Conservation (phyloP, 75 land plant genomes). For the Selaginella tamariscina region DNA sequence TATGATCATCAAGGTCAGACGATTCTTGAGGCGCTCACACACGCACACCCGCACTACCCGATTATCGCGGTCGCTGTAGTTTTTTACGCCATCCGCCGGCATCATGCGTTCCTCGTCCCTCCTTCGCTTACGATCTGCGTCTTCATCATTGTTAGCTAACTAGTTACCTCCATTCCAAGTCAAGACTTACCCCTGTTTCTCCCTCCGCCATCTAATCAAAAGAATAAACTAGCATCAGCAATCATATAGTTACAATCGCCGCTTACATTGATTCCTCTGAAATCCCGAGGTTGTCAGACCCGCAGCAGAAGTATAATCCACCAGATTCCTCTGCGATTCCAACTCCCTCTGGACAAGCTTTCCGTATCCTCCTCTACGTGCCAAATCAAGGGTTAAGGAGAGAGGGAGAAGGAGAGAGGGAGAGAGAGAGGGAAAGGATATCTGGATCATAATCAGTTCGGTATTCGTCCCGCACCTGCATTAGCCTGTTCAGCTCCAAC, state of each 20-base stretch:
- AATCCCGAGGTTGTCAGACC: neutral
- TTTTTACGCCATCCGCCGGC: conserved; percentile 4
- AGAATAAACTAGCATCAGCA: conserved; percentile 16
- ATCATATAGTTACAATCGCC: conserved; percentile 23
- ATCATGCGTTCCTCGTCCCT: neutral
- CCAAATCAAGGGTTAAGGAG: neutral
- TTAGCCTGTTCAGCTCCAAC: too few species aligned
- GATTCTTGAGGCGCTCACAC: too few species aligned
- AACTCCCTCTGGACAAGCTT: conserved; percentile 83
- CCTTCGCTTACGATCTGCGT: neutral
- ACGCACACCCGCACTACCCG: conserved; percentile 7
- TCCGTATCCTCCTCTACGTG: conserved; percentile 99
- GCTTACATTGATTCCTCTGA: neutral
- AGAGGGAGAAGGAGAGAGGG: neutral
- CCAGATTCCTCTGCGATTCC: conserved; percentile 73
- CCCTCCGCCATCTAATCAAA: neutral
- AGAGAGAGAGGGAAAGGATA: conserved; percentile 47
- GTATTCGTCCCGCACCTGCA: conserved; percentile 95
- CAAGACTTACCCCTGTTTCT: neutral
- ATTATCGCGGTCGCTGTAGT: conserved; percentile 3
- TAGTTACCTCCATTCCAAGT: neutral
- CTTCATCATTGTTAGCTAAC: too few species aligned
- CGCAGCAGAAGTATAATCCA: conserved; percentile 68
- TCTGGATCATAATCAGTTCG: conserved; percentile 99
- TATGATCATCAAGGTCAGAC: too few species aligned